Evolutionary conservation across 179 eudicot species (phyloP), one percentile per base, ranked within the genome.

Genomic region (Camellia oleifera): DNA sequence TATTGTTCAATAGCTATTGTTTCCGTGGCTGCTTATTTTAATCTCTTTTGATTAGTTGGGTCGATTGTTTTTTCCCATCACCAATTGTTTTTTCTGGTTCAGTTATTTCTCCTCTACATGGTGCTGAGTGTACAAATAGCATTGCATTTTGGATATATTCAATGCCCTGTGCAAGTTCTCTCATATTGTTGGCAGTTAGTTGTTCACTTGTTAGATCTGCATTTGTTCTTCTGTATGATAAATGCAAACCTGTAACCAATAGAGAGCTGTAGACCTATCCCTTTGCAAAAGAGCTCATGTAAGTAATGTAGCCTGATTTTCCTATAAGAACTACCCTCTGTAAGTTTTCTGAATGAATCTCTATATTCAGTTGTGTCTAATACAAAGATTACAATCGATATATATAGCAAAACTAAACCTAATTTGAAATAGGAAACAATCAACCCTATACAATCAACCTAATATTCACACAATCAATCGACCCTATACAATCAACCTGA

Each of bases 11-110:
- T 57, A 44, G 32, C 66, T 44, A 75, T 57, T 62, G 56, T 17
- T 3, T 74, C 14, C 40, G 12, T 32, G 32, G 32, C 20, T 3
- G 77, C 52, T 32, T 5, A 53, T 15, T 72, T 53, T 52, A 23
- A 72, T 72, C 5, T 53, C 76, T 20, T 72, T 72, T 32, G 10
- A 60, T 74, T 13, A 74, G 64, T 14, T 74, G 77, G 65, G 54
- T 23, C 44, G 15, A 42, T 26, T 0, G 13, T 32, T 20, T 10
- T 32, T 32, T 32, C 32, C 32, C 32, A 32, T 32, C 32, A 32
- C 32, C 32, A 32, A 32, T 32, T 32, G 32, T 32, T 32, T 32
- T 32, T 32, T 32, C 32, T 32, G 32, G 32, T 32, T 32, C 32
- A 32, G 13, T 17, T 54, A 12, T 13, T 14, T 74, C 32, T 72